Evolutionary conservation across 2,329 filamentous ascomycete species (phyloP), one percentile per base, ranked within the genome.

Genomic region (Hypoxylon sp.): DNA sequence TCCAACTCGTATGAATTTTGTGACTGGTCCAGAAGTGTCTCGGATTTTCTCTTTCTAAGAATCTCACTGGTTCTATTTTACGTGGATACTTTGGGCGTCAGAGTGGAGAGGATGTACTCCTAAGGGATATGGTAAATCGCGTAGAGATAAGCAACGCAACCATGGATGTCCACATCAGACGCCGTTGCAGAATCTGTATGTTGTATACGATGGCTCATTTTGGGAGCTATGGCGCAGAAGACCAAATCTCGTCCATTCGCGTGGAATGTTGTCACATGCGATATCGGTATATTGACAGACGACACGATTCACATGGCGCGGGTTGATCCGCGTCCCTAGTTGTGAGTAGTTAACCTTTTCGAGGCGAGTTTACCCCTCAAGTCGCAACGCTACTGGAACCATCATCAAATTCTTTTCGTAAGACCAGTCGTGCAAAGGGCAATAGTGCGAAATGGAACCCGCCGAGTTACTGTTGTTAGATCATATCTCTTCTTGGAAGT

Each of bases 11-110:
- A 67, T 58, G 66, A 66, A 70, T 70, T 72, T 69, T 72, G 50
- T 72, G 62, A 72, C 63, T 72, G 70, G 70, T 64, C 63, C 66
- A 65, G 58, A 67, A 62, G 30, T 65, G 55, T 67, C 53, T 65
- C 60, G 56, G 52, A 58, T 61, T 68, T 65, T 60, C 55, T 41
- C 62, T 52, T 56, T 62, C 37, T 41, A 48, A 46, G 58, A 63
- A 53, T 29, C 43, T 63, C 30, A 68, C 55, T 71, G 68, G 69
- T 47, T 63, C n/a, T 41, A 41, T 63, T 63, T 65, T 67, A 61
- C 52, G 47, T 51, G 50, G 21, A 48, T 43, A 55, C 47, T 16
- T n/a, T 29, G 56, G 51, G 47, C 47, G 21, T 50, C 37, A 43
- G 41, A 57, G 61, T 62, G 60, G 63, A 64, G 60, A 56, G 30